Percentiles rank a stretch among this genome's conserved stretches.
phyloP scores from a whole-genome alignment of 2,329 filamentous ascomycete species.

The Ophiostoma triangulosporum region DNA sequence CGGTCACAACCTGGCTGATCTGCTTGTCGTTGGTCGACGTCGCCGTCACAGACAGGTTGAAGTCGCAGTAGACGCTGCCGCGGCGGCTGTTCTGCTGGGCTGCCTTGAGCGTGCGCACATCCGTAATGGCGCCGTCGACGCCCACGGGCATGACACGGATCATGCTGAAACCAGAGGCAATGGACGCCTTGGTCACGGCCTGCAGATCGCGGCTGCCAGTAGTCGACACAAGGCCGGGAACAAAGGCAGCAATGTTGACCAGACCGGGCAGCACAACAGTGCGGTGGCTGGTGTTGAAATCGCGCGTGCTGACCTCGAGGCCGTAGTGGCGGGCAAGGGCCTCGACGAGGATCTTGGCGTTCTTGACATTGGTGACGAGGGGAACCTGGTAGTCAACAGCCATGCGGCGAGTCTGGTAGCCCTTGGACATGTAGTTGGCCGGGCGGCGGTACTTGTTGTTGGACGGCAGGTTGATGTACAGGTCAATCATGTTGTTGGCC shows the following conservation, averaged over 20 bases:
- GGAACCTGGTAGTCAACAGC: conserved; percentile 95
- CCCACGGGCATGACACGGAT: conserved; percentile 66
- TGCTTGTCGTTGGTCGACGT: conserved; percentile 62
- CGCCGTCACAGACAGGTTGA: conserved; percentile 65
- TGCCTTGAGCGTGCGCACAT: conserved; percentile 54
- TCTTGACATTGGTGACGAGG: conserved; percentile 97
- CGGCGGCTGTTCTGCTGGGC: conserved; percentile 58
- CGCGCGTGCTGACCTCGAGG: conserved; percentile 66
- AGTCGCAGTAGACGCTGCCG: conserved; percentile 55
- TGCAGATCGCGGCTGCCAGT: conserved; percentile 55
- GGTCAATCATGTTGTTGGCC: conserved; percentile 92
- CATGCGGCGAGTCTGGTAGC: conserved; percentile 93
- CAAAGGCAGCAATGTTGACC: conserved; percentile 69
- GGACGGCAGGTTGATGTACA: conserved; percentile 99
- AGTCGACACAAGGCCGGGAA: conserved; percentile 54
- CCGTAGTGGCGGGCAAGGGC: conserved; percentile 83
- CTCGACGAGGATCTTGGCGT: conserved; percentile 92
- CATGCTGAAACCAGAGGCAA: conserved; percentile 68
- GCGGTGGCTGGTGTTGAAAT: conserved; percentile 83
- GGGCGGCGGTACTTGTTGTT: conserved; percentile 94
- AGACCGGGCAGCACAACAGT: conserved; percentile 60
- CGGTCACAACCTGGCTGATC: conserved; percentile 56
- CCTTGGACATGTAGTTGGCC: conserved; percentile 97
- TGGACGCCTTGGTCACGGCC: conserved; percentile 56
- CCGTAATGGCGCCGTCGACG: conserved; percentile 57